Evolutionary conservation across 805 yeast genomes (phyloP).

Genomic region (Suhomyces kilbournensis): DNA sequence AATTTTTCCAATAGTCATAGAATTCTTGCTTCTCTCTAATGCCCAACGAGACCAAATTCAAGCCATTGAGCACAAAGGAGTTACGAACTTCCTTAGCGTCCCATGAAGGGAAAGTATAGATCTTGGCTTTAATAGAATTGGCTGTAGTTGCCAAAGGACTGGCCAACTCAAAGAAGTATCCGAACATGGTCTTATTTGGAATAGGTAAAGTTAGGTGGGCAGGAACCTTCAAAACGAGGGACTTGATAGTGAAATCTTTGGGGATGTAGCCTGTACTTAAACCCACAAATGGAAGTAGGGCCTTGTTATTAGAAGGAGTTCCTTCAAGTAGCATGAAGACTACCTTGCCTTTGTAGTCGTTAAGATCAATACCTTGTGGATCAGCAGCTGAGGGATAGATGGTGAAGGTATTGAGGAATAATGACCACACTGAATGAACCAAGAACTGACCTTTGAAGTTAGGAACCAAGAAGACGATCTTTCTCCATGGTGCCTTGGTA

Average conservation of each 20-base stretch:
- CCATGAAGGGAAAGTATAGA: constrained; percentile 19
- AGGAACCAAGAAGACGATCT: constrained; percentile 39
- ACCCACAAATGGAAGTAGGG: constrained; percentile 56
- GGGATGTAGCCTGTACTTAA: not conserved
- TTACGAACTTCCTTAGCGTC: constrained; percentile 18
- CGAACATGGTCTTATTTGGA: constrained; percentile 20
- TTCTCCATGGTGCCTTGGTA: constrained; percentile 23
- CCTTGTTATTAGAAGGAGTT: constrained; percentile 79
- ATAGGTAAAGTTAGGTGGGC: constrained; percentile 34
- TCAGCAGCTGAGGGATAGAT: constrained; percentile 5
- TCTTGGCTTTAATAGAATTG: constrained; percentile 25
- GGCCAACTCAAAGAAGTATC: constrained; percentile 23
- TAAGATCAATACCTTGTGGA: constrained; percentile 16
- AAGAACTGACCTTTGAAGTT: constrained; percentile 29
- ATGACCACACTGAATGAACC: constrained; percentile 21
- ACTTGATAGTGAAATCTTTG: constrained; percentile 21
- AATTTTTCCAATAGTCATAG: constrained; percentile 9
- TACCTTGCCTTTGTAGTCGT: constrained; percentile 36
- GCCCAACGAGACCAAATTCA: constrained; percentile 29
- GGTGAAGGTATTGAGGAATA: constrained; percentile 24
- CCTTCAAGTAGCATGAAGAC: constrained; percentile 73
- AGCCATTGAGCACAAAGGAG: constrained; percentile 32
- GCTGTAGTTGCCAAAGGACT: constrained; percentile 16
- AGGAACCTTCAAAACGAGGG: constrained; percentile 42
- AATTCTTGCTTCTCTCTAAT: constrained; percentile 30